Evolutionary conservation across 2,329 filamentous ascomycete genomes (phyloP), one percentile per base, ranked within the genome.

Genomic region (Phyllosticta citriasiana): DNA sequence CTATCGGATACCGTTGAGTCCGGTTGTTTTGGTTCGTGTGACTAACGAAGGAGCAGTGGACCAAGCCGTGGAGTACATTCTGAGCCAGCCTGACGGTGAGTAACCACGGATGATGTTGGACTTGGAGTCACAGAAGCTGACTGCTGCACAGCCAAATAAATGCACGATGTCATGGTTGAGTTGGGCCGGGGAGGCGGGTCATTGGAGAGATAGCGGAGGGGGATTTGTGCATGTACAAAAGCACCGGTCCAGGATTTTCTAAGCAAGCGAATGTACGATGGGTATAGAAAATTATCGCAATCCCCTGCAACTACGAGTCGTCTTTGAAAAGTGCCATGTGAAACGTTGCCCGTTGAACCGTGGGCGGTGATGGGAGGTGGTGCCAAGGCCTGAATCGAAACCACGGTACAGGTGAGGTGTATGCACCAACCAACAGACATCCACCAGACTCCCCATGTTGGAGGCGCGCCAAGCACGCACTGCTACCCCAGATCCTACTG

Each of bases 1-100:
- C 47, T 7, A 19, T 22, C 16, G 12, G 5, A 51, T n/a, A 25
- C n/a, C 40, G 14, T 47, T 51, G 26, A 30, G 12, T 22, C 54
- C 26, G 27, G 19, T 22, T 54, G 25, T n/a, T 54, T 27, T 25
- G 52, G 10, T 7, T 53, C 19, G 52, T 5, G 14, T 25, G 30
- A 57, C 75, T 78, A 66, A 78, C 55, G 62, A 62, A 22, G 54
- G 62, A 62, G 63, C 71, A 96, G 92, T 97, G 70, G 89, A 94
- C 78, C 89, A 96, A 83, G 92, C 92, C 69, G 90, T 96, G 67
- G 86, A 92, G 75, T 97, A 97, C 82, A 96, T 97, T 79, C 77
- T 91, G 73, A 86, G 84, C 78, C 91, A 96, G 82, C 92, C 92
- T 72, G 91, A 96, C 78, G 92, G 91, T 83, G 84, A 83, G 86